These are phyloP conservation scores for Persicaria tinctoria DNA, from an alignment of 148 eudicot genomes.

Conservation along the genomic window DNA sequence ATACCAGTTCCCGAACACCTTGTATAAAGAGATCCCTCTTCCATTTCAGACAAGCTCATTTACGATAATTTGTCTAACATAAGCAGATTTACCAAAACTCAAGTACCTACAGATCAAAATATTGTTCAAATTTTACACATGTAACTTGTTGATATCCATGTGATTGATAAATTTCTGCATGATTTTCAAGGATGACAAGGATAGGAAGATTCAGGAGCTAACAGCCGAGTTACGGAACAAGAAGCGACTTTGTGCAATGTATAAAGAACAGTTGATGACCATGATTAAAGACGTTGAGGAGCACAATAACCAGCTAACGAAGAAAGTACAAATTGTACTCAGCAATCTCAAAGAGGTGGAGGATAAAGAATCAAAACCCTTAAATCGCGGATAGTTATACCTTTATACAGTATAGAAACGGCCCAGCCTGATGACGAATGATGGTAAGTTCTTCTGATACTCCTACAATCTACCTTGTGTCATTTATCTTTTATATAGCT, in stretches of 20 bases:
- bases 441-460: slow-evolving; percentile 4
- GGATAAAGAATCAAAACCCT: slow-evolving; percentile 25
- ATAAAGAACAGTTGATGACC: slow-evolving; percentile 39
- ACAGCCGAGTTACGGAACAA: slow-evolving; percentile 42
- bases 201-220: slow-evolving; percentile 46
- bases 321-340: slow-evolving; percentile 29
- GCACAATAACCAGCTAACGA: slow-evolving; percentile 33
- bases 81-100: background rate
- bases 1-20: background rate
- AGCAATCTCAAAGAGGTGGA: slow-evolving; percentile 35
- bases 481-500: background rate
- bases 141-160: background rate
- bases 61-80: background rate
- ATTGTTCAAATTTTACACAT: background rate
- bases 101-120: background rate
- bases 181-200: slow-evolving; percentile 43
- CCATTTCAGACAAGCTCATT: background rate
- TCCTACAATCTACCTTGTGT: background rate
- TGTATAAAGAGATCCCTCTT: background rate
- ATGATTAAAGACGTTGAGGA: slow-evolving; percentile 41
- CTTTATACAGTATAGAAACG: background rate
- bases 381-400: slow-evolving; percentile 3
- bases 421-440: background rate
- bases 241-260: slow-evolving; percentile 41
- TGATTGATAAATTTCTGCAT: background rate